Conservation (phyloP, 2,329 filamentous ascomycete genomes). For the Didymosphaeria variabile region DNA sequence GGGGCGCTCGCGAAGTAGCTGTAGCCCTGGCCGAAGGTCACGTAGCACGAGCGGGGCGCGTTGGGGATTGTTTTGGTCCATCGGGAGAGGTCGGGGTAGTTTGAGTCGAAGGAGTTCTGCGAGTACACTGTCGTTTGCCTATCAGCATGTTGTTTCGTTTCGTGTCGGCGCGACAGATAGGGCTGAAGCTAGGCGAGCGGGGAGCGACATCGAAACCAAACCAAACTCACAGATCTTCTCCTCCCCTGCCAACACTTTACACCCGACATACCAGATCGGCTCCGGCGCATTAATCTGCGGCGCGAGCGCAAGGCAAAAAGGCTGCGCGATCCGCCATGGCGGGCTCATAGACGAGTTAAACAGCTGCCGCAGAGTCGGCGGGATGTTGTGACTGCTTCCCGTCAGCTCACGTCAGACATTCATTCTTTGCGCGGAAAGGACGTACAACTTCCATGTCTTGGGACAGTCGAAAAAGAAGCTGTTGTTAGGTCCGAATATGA, state of each 20-base stretch:
- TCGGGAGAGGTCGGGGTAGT: slow-evolving; percentile 41
- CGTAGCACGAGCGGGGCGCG: slow-evolving; percentile 38
- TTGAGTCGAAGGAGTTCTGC: slow-evolving; percentile 40
- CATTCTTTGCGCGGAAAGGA: not conserved
- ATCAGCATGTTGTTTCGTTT: slow-evolving; percentile 9
- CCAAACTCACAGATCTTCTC: slow-evolving; percentile 46
- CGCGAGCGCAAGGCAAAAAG: slow-evolving; percentile 45
- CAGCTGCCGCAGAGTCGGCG: slow-evolving; percentile 43
- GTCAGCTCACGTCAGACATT: slow-evolving; percentile 27
- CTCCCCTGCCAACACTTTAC: slow-evolving; percentile 42
- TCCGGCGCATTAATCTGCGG: slow-evolving; percentile 38
- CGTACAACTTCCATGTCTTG: slow-evolving; percentile 49
- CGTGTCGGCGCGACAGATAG: slow-evolving; percentile 14
- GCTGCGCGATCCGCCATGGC: slow-evolving; percentile 43
- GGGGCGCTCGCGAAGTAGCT: slow-evolving; percentile 45
- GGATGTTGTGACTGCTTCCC: slow-evolving; percentile 41
- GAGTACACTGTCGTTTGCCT: slow-evolving; percentile 36
- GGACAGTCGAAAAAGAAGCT: slow-evolving; percentile 49
- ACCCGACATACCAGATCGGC: slow-evolving; percentile 47
- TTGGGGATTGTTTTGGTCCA: slow-evolving; percentile 42
- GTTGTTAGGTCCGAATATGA: slow-evolving; percentile 48
- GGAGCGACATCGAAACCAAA: not conserved
- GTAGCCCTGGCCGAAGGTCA: slow-evolving; percentile 44
- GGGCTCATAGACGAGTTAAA: slow-evolving; percentile 45
- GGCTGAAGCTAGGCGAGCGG: slow-evolving; percentile 10